Percentiles rank a stretch among this genome's conserved stretches.
These are phyloP conservation scores for Aspergillus candidus DNA, from an alignment of 2,329 filamentous ascomycete genomes.

Conservation along the genomic window DNA sequence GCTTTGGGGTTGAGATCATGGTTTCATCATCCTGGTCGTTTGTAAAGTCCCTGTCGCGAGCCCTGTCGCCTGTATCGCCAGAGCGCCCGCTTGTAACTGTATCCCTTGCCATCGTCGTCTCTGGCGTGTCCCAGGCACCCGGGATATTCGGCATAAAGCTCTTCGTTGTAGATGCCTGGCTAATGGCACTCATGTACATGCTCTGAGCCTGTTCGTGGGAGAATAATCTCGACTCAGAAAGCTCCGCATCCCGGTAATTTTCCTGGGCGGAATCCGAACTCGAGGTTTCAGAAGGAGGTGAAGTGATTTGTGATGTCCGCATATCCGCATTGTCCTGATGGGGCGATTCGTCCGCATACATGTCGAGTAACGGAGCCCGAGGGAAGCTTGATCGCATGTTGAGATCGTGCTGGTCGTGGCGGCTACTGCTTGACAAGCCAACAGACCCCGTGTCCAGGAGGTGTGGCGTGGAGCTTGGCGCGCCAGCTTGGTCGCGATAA, in stretches of 20 bases:
- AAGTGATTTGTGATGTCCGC: constrained; percentile 7
- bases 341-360: not conserved
- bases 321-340: constrained; percentile 1
- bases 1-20: constrained; percentile 25
- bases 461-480: no score
- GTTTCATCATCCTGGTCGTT: constrained; percentile 13
- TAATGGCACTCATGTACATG: constrained; percentile 53
- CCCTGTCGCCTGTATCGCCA: constrained; percentile 1
- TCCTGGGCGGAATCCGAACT: constrained; percentile 18
- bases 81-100: constrained; percentile 1
- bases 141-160: constrained; percentile 34
- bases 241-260: constrained; percentile 26
- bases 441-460: no score
- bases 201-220: constrained; percentile 47
- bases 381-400: not conserved
- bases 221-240: constrained; percentile 44
- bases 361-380: constrained; percentile 1
- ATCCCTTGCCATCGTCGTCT: constrained; percentile 10
- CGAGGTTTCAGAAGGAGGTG: constrained; percentile 19
- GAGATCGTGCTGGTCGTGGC: not conserved
- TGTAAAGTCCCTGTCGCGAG: not conserved
- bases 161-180: constrained; percentile 29
- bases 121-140: constrained; percentile 37
- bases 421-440: not conserved
- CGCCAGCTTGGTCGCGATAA: no score